Conservation (phyloP, 148 eudicot genomes). For the Rhododendron simsii region DNA sequence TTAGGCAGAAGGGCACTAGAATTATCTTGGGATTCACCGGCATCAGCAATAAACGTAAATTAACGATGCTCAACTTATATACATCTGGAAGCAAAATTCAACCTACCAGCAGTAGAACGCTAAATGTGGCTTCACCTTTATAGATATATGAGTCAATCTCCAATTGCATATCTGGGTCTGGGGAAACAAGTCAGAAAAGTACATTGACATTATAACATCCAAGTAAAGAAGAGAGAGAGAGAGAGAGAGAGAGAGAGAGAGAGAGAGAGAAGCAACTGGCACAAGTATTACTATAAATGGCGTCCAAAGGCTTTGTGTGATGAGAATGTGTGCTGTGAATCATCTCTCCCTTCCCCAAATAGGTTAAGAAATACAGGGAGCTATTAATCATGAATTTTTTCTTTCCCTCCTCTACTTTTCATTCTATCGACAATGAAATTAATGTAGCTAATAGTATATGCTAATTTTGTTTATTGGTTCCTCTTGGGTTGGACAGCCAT, state of each 20-base stretch:
- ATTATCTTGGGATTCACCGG: too few species aligned
- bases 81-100: background rate
- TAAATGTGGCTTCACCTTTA: conserved; percentile 65
- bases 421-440: background rate
- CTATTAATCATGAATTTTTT: too few species aligned
- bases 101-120: conserved; percentile 65
- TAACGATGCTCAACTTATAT: background rate
- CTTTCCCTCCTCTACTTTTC: background rate
- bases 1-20: too few species aligned
- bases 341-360: background rate
- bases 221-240: background rate
- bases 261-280: background rate
- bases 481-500: background rate
- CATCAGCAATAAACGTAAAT: background rate
- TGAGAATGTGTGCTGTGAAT: background rate
- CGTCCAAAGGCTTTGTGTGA: background rate
- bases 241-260: background rate
- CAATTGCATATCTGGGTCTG: conserved; percentile 89
- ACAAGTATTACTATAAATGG: background rate
- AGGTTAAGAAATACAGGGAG: background rate
- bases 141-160: conserved; percentile 64
- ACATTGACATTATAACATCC: conserved; percentile 3
- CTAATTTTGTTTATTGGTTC: background rate
- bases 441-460: background rate
- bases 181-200: conserved; percentile 12